These are phyloP conservation scores for Cryoendolithus antarcticus DNA, from an alignment of 2,329 filamentous ascomycete species.

Conservation along the genomic window DNA sequence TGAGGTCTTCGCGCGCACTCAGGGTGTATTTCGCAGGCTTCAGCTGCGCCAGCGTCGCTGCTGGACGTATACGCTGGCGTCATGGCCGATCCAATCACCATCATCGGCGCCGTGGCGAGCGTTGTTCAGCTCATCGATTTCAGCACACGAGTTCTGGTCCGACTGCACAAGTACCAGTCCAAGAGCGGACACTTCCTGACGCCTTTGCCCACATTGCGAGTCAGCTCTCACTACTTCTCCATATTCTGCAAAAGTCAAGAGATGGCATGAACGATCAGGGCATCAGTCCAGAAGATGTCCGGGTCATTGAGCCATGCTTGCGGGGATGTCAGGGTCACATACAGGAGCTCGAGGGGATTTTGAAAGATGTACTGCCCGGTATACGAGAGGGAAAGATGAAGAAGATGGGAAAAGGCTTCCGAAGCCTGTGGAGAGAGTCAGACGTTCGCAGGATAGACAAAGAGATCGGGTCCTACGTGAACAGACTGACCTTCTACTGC, in stretches of 20 bases:
- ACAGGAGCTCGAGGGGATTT: background rate
- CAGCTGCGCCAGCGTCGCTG: slow-evolving; percentile 11
- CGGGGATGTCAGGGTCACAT: slow-evolving; percentile 1
- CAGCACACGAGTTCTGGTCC: background rate
- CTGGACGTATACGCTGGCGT: slow-evolving; percentile 7
- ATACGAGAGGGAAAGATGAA: background rate
- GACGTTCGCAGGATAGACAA: background rate
- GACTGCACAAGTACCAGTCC: slow-evolving; percentile 2
- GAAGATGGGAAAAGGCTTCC: background rate
- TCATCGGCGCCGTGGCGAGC: slow-evolving; percentile 1
- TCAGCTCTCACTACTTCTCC: slow-evolving; percentile 1
- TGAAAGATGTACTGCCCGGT: background rate
- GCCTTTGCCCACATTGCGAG: slow-evolving; percentile 1
- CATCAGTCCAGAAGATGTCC: background rate
- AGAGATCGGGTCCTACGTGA: background rate
- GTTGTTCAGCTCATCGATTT: slow-evolving; percentile 4
- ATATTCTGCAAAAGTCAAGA: background rate
- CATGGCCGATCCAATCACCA: slow-evolving; percentile 2
- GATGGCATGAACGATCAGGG: background rate
- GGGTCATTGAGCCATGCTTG: background rate
- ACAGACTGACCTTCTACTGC: slow-evolving; percentile 4
- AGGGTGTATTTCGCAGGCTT: background rate
- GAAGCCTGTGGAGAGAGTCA: background rate
- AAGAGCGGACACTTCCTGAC: slow-evolving; percentile 1
- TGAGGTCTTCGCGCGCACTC: background rate